A percentile compares a stretch with the other conserved stretches of the same genome.
phyloP scores from a whole-genome alignment of 2,329 filamentous ascomycete species.

The Remersonia thermophila region DNA sequence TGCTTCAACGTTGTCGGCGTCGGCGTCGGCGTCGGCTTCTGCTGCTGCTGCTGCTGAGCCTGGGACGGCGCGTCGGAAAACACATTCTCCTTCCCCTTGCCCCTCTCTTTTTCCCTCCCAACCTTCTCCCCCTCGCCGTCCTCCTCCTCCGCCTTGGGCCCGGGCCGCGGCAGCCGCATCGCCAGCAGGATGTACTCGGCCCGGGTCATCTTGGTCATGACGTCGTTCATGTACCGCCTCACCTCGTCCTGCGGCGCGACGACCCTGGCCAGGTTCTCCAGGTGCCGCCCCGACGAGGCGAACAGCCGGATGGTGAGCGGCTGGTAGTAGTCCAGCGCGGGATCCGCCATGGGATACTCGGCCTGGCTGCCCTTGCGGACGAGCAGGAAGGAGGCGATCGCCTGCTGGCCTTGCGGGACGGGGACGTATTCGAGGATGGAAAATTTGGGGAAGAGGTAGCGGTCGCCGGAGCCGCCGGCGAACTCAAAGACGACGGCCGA shows the following conservation, averaged over 20 bases:
- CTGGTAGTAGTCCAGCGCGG: constrained; percentile 60
- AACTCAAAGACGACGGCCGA: constrained; percentile 61
- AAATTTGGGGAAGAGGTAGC: constrained; percentile 67
- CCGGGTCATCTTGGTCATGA: constrained; percentile 57
- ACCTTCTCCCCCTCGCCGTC: constrained; percentile 9
- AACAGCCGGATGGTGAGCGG: constrained; percentile 54
- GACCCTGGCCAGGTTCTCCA: constrained; percentile 49
- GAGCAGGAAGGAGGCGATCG: constrained; percentile 66
- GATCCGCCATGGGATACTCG: constrained; percentile 48
- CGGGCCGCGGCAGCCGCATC: constrained; percentile 47
- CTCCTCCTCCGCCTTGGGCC: constrained; percentile 17
- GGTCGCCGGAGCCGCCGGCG: constrained; percentile 53
- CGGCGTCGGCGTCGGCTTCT: neutral
- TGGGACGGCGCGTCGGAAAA: no score
- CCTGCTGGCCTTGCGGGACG: constrained; percentile 39
- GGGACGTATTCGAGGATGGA: constrained; percentile 59
- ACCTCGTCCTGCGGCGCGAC: constrained; percentile 54
- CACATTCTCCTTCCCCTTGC: constrained; percentile 1
- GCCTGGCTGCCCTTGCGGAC: constrained; percentile 59
- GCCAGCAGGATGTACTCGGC: constrained; percentile 55
- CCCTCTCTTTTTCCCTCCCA: constrained; percentile 11
- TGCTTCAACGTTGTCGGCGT: no score
- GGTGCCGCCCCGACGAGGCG: constrained; percentile 39
- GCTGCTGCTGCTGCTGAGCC: constrained; percentile 6
- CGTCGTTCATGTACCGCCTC: constrained; percentile 53